phyloP scores from a whole-genome alignment of 2,329 filamentous ascomycete species.

The Colletotrichum phormii region DNA sequence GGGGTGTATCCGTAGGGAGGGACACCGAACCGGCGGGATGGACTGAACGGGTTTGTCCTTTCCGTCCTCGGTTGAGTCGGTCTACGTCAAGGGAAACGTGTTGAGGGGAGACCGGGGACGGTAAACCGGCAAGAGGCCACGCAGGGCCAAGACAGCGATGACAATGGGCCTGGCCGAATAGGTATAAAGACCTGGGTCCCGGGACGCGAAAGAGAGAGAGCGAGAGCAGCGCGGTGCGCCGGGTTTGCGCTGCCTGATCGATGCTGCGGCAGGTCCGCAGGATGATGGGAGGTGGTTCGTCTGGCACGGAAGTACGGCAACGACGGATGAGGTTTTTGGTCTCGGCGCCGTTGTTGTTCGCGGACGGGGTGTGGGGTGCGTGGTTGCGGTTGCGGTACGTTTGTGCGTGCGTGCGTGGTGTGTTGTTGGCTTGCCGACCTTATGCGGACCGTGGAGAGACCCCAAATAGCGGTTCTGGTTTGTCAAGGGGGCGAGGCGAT shows the following conservation, averaged over 20 bases:
- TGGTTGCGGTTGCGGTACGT: not conserved
- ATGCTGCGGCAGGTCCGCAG: not conserved
- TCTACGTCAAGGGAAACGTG: not conserved
- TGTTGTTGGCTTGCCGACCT: not conserved
- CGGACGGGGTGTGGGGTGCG: slow-evolving; percentile 10
- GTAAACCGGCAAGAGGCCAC: not conserved
- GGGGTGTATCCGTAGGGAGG: not conserved
- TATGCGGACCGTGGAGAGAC: not conserved
- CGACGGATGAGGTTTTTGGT: slow-evolving; percentile 2
- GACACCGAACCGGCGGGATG: not conserved
- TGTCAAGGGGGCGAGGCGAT: not conserved
- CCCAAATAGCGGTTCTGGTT: not conserved
- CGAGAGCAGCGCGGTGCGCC: not conserved
- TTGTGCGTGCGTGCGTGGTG: not conserved
- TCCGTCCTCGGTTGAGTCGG: not conserved
- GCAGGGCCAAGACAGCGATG: not conserved
- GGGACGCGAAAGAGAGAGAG: not conserved
- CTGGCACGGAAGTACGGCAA: slow-evolving; percentile 15
- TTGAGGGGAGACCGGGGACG: not conserved
- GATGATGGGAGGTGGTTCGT: not conserved
- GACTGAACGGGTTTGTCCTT: not conserved
- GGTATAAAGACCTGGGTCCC: not conserved
- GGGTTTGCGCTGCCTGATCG: not conserved
- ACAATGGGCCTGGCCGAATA: not conserved
- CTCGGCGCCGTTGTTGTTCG: slow-evolving; percentile 16